These are phyloP conservation scores for Rhodotorula mucilaginosa DNA, from an alignment of 1,284 basidiomycete genomes.

Conservation along the genomic window DNA sequence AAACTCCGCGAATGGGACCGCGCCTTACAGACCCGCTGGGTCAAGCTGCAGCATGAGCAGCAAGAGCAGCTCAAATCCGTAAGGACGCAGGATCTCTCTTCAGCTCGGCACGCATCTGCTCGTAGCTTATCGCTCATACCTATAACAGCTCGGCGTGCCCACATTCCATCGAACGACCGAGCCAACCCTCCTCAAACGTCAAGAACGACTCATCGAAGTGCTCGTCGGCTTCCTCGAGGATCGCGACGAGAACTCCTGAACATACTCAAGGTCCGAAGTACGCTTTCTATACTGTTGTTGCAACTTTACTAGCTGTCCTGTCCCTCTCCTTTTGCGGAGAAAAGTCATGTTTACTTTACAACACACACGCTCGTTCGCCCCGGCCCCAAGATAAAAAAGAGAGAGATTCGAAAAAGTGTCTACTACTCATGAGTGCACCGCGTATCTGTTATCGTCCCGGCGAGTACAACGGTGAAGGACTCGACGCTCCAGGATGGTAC, in stretches of 20 bases:
- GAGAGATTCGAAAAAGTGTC: no score
- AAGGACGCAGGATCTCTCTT: neutral
- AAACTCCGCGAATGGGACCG: conserved; percentile 30
- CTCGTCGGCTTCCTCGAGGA: conserved; percentile 38
- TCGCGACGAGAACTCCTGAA: conserved; percentile 1
- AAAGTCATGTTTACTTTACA: no score
- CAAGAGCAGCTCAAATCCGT: conserved; percentile 21
- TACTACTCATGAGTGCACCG: no score
- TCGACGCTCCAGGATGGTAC: neutral
- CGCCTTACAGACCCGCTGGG: conserved; percentile 9
- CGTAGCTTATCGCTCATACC: neutral
- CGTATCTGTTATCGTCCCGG: no score
- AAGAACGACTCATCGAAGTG: conserved; percentile 34
- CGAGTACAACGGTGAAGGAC: no score
- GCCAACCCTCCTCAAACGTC: conserved; percentile 23
- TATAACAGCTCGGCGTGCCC: conserved; percentile 27
- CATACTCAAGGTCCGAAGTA: no score
- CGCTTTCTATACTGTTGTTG: no score
- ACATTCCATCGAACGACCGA: conserved; percentile 29
- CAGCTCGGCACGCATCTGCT: neutral
- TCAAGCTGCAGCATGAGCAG: conserved; percentile 19
- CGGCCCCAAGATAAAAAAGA: no score
- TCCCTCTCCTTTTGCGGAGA: neutral
- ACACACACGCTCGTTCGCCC: no score
- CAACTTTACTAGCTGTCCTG: no score